phyloP scores from a whole-genome alignment of 2,329 filamentous ascomycete genomes.

The Cercospora janseana region DNA sequence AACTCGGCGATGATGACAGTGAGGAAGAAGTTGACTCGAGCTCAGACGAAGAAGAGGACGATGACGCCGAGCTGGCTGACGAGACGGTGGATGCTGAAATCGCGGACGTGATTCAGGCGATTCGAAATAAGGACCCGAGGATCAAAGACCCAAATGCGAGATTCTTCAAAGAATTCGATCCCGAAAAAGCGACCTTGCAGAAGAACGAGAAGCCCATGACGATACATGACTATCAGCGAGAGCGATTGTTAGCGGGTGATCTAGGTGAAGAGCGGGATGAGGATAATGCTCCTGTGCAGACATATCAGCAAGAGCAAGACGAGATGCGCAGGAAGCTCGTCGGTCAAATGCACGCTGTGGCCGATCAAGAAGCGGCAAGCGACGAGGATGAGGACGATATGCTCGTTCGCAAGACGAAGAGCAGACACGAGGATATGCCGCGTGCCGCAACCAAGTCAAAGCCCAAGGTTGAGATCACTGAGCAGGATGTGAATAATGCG shows the following conservation, averaged over 20 bases:
- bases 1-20: constrained; percentile 47
- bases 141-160: constrained; percentile 78
- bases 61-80: constrained; percentile 82
- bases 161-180: constrained; percentile 71
- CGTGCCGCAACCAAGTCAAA: constrained; percentile 28
- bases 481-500: constrained; percentile 69
- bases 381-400: constrained; percentile 67
- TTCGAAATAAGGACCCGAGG: constrained; percentile 84
- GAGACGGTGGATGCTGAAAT: constrained; percentile 84
- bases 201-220: constrained; percentile 78
- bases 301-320: constrained; percentile 86
- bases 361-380: constrained; percentile 44
- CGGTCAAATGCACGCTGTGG: constrained; percentile 72
- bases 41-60: constrained; percentile 79
- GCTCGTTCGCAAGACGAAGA: constrained; percentile 67
- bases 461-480: constrained; percentile 42
- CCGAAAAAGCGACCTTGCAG: constrained; percentile 44
- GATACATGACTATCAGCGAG: constrained; percentile 85
- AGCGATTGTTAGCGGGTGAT: constrained; percentile 77
- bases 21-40: constrained; percentile 63
- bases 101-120: constrained; percentile 79
- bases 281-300: constrained; percentile 55
- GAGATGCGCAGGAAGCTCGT: constrained; percentile 75
- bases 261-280: constrained; percentile 59
- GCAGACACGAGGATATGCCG: constrained; percentile 33